A percentile compares a stretch with the other conserved stretches of the same genome.
phyloP scores from a whole-genome alignment of 352 stramenopile genomes.

The Phytophthora boehmeriae region DNA sequence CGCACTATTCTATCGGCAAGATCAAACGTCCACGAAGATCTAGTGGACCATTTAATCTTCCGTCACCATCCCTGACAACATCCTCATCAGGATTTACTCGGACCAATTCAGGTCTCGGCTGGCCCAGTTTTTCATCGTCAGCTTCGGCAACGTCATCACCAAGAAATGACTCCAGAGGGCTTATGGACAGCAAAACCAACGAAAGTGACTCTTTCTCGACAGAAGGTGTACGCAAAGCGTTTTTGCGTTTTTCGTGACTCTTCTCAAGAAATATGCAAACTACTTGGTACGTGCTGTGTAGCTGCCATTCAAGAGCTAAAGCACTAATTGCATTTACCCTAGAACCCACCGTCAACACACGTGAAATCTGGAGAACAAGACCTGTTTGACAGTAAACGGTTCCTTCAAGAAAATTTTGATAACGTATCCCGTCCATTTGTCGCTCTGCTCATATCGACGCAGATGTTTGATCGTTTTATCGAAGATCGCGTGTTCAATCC shows the following conservation, averaged over 20 bases:
- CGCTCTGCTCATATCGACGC: constrained; percentile 62
- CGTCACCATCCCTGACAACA: constrained; percentile 35
- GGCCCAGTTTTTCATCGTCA: constrained; percentile 43
- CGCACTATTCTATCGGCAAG: constrained; percentile 73
- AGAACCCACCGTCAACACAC: constrained; percentile 33
- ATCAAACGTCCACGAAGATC: constrained; percentile 62
- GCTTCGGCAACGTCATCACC: constrained; percentile 23
- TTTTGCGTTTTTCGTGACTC: constrained; percentile 81
- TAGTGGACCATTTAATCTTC: constrained; percentile 48
- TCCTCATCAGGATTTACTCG: constrained; percentile 33
- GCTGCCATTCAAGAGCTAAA: background rate
- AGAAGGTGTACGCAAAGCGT: constrained; percentile 66
- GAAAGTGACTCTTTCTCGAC: constrained; percentile 75
- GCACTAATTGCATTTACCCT: constrained; percentile 9
- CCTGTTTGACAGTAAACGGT: constrained; percentile 69
- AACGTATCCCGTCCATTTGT: constrained; percentile 64
- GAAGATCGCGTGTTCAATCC: constrained; percentile 77
- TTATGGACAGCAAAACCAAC: constrained; percentile 74
- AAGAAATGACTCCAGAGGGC: constrained; percentile 41
- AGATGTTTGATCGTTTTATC: constrained; percentile 89
- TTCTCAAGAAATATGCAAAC: constrained; percentile 79
- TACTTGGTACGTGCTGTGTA: constrained; percentile 61
- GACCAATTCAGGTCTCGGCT: constrained; percentile 29
- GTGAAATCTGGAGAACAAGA: constrained; percentile 38
- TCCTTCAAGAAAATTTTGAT: constrained; percentile 76